Percentiles rank a stretch among this genome's conserved stretches.
These are phyloP conservation scores for Leccinum variicolor DNA, from an alignment of 768 basidiomycete genomes.

Conservation along the genomic window DNA sequence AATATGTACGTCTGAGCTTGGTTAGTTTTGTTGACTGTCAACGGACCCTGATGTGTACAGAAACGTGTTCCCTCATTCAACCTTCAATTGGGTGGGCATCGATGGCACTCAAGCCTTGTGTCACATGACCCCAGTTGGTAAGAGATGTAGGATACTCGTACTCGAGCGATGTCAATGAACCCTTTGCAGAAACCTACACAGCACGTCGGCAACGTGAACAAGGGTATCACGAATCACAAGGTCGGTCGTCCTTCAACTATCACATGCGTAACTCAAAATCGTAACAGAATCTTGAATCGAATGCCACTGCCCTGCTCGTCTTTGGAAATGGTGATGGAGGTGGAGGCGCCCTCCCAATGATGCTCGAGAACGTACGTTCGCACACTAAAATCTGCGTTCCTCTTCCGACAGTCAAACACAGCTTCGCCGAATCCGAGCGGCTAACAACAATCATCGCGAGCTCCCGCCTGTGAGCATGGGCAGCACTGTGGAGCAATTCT, in stretches of 20 bases:
- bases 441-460: constrained; percentile 77
- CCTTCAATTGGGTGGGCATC: constrained; percentile 96
- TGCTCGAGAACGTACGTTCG: constrained; percentile 84
- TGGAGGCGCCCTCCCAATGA: constrained; percentile 80
- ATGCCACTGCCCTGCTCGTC: constrained; percentile 72
- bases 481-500: constrained; percentile 87
- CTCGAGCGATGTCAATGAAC: background rate
- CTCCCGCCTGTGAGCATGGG: constrained; percentile 90
- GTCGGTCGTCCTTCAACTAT: constrained; percentile 32
- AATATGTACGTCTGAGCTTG: constrained; percentile 53
- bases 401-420: constrained; percentile 35
- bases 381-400: background rate
- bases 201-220: constrained; percentile 87
- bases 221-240: constrained; percentile 87
- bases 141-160: constrained; percentile 7
- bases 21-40: background rate
- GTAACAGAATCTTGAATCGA: constrained; percentile 75
- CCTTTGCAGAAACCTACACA: constrained; percentile 72
- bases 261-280: background rate
- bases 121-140: constrained; percentile 93
- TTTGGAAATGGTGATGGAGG: constrained; percentile 98
- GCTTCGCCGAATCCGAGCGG: constrained; percentile 86
- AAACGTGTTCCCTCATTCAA: constrained; percentile 91
- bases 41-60: constrained; percentile 33
- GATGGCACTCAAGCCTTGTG: no score